A percentile compares a stretch with the other conserved stretches of the same genome.
These are phyloP conservation scores for Anthoceros angustus DNA, from an alignment of 225 moss, liverwort and hornwort species.

Conservation along the genomic window DNA sequence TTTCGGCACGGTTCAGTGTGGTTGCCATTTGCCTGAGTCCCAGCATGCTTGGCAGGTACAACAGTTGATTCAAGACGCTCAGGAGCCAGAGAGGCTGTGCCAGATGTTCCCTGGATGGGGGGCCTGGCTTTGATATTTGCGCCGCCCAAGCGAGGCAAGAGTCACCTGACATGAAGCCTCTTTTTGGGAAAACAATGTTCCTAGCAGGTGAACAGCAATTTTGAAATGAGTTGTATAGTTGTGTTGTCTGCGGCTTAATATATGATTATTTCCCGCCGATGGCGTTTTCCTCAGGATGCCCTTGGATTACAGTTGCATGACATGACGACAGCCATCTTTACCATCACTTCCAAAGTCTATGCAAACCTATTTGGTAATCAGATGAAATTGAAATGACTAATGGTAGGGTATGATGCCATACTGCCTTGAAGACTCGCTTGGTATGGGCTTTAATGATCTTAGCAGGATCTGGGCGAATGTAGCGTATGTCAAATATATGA, in stretches of 20 bases:
- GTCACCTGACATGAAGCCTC: too few relatives aligned
- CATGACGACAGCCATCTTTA: too few relatives aligned
- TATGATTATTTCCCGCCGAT: too few relatives aligned
- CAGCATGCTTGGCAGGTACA: constrained; percentile 43
- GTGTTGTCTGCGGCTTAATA: too few relatives aligned
- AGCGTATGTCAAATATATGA: constrained; percentile 77
- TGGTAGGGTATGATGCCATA: constrained; percentile 80
- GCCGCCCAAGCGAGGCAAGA: background rate
- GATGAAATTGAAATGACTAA: constrained; percentile 87
- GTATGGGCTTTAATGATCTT: constrained; percentile 59
- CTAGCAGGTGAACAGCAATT: too few relatives aligned
- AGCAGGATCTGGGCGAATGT: constrained; percentile 56
- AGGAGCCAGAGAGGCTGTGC: constrained; percentile 84
- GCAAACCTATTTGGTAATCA: constrained; percentile 62
- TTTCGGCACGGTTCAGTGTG: background rate
- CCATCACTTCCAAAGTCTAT: constrained; percentile 18
- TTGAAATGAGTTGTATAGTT: too few relatives aligned
- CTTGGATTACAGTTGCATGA: too few relatives aligned
- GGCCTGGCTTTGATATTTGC: constrained; percentile 55
- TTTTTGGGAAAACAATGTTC: too few relatives aligned
- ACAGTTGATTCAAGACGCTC: constrained; percentile 83
- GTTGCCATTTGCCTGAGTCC: background rate
- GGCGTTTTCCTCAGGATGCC: too few relatives aligned
- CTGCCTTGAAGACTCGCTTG: constrained; percentile 84
- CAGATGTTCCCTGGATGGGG: constrained; percentile 97